phyloP scores from a whole-genome alignment of 345 rosid genomes.

The Excoecaria cochinchinensis region DNA sequence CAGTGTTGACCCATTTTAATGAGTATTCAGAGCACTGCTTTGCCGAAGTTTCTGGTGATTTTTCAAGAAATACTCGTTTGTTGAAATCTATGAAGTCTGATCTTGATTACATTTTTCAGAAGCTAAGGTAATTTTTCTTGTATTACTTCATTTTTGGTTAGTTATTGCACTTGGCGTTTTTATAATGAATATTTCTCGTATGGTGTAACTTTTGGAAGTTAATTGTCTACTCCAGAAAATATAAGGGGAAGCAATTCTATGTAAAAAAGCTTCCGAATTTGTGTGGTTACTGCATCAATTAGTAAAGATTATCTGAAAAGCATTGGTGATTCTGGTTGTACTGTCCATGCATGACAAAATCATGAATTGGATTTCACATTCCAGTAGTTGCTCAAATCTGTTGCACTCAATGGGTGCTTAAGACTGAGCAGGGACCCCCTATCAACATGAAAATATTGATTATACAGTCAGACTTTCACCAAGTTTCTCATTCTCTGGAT shows the following conservation, averaged over 20 bases:
- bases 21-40: constrained; percentile 84
- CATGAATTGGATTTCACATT: background rate
- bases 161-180: background rate
- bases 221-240: background rate
- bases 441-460: background rate
- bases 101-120: constrained; percentile 86
- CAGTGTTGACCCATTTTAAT: constrained; percentile 83
- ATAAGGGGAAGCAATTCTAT: background rate
- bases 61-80: constrained; percentile 61
- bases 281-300: background rate
- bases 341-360: background rate
- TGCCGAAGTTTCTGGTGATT: constrained; percentile 66
- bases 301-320: background rate
- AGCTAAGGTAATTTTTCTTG: constrained; percentile 56
- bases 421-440: background rate
- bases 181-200: background rate
- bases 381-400: background rate
- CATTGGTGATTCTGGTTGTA: background rate
- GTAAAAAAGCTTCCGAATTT: background rate
- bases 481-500: background rate
- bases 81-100: constrained; percentile 79
- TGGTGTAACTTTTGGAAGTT: background rate
- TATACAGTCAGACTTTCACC: background rate
- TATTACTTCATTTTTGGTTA: background rate
- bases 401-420: background rate